Evolutionary conservation across 345 rosid genomes (phyloP), one percentile per base, ranked within the genome.

Genomic region (Limnanthes douglasii): DNA sequence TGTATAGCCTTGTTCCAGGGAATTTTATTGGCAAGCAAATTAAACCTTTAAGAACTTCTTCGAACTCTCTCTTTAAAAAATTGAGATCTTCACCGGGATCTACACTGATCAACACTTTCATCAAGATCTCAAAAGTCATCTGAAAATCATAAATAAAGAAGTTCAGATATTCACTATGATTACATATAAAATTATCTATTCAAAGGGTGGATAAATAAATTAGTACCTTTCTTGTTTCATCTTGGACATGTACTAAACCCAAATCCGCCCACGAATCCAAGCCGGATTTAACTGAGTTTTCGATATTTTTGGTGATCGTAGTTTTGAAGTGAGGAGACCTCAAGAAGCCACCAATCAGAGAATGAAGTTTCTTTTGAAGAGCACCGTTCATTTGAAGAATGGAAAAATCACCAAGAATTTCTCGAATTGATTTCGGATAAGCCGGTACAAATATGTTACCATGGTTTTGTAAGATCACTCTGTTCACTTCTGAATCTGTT

Each of bases 401-500:
- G 21, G 97, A 88, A 18, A 57, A 57, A 8, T 79, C 54, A 6
- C 97, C 97, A 24, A 88, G 60, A 11, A 88, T 44, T 38, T 71
- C 75, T 3, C 59, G 48, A 41, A 83, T 60, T 8, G 95, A 71
- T 64, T 88, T 83, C 14, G 97, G 97, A 34, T 88, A 88, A 15
- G 93, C 93, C 30, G 97, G 97, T 27, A 88, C 35, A 27, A 88
- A 88, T 21, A 21, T 19, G 61, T 59, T 73, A 29, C 93, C 79
- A 48, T 83, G 93, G 71, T 88, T 76, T 52, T 73, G 93, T 35
- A 88, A 61, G 24, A 88, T 71, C 17, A 66, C 81, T 60, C 79
- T 88, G 80, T 88, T 88, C 57, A 83, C 90, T 16, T 74, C 90
- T 17, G 93, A 62, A 59, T 88, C 97, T 2, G 95, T 88, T 12